These are phyloP conservation scores for Colletotrichum theobromicola DNA, from an alignment of 2,329 filamentous ascomycete species.

Conservation along the genomic window DNA sequence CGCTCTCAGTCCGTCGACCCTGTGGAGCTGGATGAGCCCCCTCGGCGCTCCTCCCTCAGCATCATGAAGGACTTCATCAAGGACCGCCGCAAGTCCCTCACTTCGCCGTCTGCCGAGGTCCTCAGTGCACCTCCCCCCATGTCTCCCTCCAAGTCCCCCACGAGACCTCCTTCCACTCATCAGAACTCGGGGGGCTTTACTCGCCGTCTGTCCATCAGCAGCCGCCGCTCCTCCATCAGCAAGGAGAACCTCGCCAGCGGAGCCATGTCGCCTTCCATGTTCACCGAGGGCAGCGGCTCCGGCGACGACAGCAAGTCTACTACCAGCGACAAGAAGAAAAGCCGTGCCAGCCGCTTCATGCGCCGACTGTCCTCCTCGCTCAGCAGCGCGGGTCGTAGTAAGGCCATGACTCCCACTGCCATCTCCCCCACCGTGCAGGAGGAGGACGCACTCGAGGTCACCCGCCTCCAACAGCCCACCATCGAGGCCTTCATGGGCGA, in stretches of 20 bases:
- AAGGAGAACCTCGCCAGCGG: slow-evolving; percentile 40
- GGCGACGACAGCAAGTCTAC: slow-evolving; percentile 51
- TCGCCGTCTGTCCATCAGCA: slow-evolving; percentile 71
- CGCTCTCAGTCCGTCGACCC: slow-evolving; percentile 40
- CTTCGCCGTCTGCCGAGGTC: slow-evolving; percentile 52
- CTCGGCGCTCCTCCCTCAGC: slow-evolving; percentile 63
- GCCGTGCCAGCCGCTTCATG: slow-evolving; percentile 63
- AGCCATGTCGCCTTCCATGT: slow-evolving; percentile 43
- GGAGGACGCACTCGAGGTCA: slow-evolving; percentile 46
- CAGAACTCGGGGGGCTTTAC: slow-evolving; percentile 51
- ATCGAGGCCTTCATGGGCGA: slow-evolving; percentile 79
- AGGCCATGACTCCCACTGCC: slow-evolving; percentile 45
- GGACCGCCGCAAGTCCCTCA: slow-evolving; percentile 59
- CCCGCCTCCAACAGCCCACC: slow-evolving; percentile 35
- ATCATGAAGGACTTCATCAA: slow-evolving; percentile 67
- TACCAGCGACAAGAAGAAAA: slow-evolving; percentile 51
- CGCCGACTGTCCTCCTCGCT: slow-evolving; percentile 62
- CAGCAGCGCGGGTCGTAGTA: slow-evolving; percentile 45
- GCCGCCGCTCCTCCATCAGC: slow-evolving; percentile 57
- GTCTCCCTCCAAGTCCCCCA: slow-evolving; percentile 44
- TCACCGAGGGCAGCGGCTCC: slow-evolving; percentile 50
- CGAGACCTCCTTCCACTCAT: slow-evolving; percentile 52
- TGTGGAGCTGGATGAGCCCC: slow-evolving; percentile 40
- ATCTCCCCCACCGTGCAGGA: slow-evolving; percentile 58
- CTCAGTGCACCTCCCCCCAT: slow-evolving; percentile 26